Evolutionary conservation across 768 basidiomycete genomes (phyloP).

Genomic region (Postia placenta): DNA sequence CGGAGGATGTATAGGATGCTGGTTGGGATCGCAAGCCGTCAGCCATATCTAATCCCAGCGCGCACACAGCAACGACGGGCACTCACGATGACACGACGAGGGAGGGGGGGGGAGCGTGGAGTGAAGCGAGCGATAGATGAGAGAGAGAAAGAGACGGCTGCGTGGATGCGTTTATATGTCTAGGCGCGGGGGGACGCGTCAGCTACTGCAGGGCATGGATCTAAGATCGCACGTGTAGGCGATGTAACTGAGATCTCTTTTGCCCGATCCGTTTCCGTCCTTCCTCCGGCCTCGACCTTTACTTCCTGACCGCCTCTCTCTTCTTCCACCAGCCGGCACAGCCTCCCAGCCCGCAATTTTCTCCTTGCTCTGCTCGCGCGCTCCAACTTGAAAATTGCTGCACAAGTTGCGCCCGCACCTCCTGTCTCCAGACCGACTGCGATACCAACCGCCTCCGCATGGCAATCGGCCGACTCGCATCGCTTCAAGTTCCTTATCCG

Average conservation of each 20-base stretch:
- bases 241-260: constrained; percentile 19
- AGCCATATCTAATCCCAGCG: no score
- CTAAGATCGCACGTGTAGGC: constrained; percentile 22
- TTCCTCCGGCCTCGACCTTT: no score
- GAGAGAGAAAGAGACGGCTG: constrained; percentile 11
- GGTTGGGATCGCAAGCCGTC: not conserved
- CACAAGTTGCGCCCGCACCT: not conserved
- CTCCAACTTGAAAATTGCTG: not conserved
- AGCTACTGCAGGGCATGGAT: constrained; percentile 20
- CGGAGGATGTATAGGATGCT: no score
- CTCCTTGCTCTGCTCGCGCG: not conserved
- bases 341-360: not conserved
- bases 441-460: not conserved
- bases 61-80: no score
- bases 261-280: constrained; percentile 21
- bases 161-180: constrained; percentile 18
- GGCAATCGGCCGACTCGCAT: not conserved
- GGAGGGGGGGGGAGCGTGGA: not conserved
- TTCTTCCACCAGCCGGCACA: not conserved
- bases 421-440: not conserved
- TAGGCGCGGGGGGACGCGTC: constrained; percentile 24
- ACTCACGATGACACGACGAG: constrained; percentile 9
- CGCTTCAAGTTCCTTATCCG: constrained; percentile 1
- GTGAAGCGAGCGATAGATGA: constrained; percentile 7
- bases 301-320: not conserved